Base-by-base conservation (phyloP, 129 eudicot species). In the Flaveria trinervia region DNA sequence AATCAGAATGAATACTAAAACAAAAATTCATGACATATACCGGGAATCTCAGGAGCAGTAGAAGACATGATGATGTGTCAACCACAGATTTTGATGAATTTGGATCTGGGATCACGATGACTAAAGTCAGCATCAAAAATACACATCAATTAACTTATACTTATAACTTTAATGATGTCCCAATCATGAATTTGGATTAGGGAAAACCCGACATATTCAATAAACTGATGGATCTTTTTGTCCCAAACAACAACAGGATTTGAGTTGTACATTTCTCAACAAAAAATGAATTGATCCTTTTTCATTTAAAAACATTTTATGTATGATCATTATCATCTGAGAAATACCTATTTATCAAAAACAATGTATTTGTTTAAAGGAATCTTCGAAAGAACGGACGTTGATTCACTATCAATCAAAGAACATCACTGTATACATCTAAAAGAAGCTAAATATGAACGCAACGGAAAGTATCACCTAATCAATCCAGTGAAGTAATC, bases 1-100 rank as follows among this genome's bases (percentile, higher is more conserved):
- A 41, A 52, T 15, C 61, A 44, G 39, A 46, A 70, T 39, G 50
- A 23, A 79, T 55, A 49, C 44, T 45, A 15, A 55, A 78, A 77
- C 10, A 10, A 57, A 62, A 65, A 54, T 65, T 7, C 20, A 5
- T 51, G 5, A 5, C 28, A 80, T 25, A 55, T 80, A 80, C 83
- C 83, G 2, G 83, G 48, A 73, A 55, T 52, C 61, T 80, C 83
- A 9, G 83, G 70, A 55, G 83, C 74, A 65, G 83, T 66, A 72
- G 83, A 73, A 52, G 83, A 80, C 83, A 80, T 80, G 83, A 73
- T 66, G 83, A 52, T 73, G 83, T 66, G 41, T 73, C 60, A 80
- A 65, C 60, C 59, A 62, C 73, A 22, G 57, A 61, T 33, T 54
- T 72, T 26, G 72, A 71, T 49, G 73, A 72, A 62, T 44, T 64